These are phyloP conservation scores for Neostapfia colusana DNA, from an alignment of 176 grass and related monocot species.

Conservation along the genomic window DNA sequence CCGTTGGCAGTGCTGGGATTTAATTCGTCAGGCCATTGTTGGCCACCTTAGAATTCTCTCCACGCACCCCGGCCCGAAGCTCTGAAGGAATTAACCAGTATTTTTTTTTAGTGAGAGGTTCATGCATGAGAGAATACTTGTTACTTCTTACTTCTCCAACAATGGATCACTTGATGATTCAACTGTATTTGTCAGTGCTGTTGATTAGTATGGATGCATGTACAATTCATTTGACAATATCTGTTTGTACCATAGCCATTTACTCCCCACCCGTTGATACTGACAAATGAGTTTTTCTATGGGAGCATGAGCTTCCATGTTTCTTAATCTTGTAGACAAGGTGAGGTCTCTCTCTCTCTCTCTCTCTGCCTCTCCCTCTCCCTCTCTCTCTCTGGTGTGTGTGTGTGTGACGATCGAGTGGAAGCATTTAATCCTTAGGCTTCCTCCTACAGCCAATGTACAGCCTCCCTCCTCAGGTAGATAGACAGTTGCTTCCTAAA, in stretches of 20 bases:
- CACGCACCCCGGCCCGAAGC: no score
- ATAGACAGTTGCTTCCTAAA: slow-evolving; percentile 41
- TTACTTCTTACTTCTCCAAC: not conserved
- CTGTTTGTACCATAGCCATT: not conserved
- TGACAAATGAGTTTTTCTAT: slow-evolving; percentile 12
- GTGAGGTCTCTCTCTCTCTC: slow-evolving; percentile 17
- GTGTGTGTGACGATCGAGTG: slow-evolving; percentile 46
- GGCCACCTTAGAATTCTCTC: no score
- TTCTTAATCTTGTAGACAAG: slow-evolving; percentile 39
- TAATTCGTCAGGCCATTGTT: not conserved
- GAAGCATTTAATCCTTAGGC: slow-evolving; percentile 48
- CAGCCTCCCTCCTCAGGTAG: slow-evolving; percentile 19
- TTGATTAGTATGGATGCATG: not conserved
- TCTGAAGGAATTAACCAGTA: no score
- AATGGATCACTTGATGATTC: not conserved
- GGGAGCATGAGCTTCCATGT: slow-evolving; percentile 23
- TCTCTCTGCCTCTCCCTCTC: slow-evolving; percentile 12
- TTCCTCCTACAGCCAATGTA: slow-evolving; percentile 43
- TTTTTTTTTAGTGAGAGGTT: no score
- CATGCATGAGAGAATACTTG: not conserved
- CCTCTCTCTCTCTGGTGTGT: not conserved
- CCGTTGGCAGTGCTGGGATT: slow-evolving; percentile 17
- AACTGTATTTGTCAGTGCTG: not conserved
- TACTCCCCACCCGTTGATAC: not conserved
- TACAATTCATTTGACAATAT: not conserved